phyloP scores from a whole-genome alignment of 208 protist species.

The Crithidia acanthocephali region DNA sequence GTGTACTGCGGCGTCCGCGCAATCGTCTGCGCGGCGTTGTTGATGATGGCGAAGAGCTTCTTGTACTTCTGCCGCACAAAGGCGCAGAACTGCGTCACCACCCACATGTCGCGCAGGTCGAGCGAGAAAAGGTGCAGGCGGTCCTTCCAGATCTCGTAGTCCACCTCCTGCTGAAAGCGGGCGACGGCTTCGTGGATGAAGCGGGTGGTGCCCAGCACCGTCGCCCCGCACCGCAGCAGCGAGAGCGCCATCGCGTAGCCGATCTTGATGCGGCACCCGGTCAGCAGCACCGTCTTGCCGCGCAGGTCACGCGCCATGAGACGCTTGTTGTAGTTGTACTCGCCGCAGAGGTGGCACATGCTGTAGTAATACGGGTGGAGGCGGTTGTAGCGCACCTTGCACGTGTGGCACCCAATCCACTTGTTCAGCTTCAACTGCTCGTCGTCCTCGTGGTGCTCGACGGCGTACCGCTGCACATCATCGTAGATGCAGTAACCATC shows the following conservation, averaged over 20 bases:
- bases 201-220: conserved; percentile 89
- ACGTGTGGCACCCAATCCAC: conserved; percentile 84
- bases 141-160: conserved; percentile 91
- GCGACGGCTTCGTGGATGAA: conserved; percentile 91
- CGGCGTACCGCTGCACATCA: conserved; percentile 72
- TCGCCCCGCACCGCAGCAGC: conserved; percentile 83
- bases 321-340: conserved; percentile 96
- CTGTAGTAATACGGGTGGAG: conserved; percentile 98
- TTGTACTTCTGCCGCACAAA: conserved; percentile 68
- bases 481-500: conserved; percentile 79
- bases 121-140: conserved; percentile 95
- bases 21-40: conserved; percentile 98
- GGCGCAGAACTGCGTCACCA: conserved; percentile 94
- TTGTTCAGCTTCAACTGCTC: conserved; percentile 51
- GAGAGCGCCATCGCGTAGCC: conserved; percentile 93
- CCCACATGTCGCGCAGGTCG: conserved; percentile 94
- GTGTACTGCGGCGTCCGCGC: conserved; percentile 94
- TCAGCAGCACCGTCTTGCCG: conserved; percentile 94
- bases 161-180: conserved; percentile 83
- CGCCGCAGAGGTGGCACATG: conserved; percentile 95
- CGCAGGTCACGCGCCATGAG: conserved; percentile 89
- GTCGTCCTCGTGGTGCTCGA: conserved; percentile 45
- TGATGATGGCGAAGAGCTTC: conserved; percentile 95
- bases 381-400: conserved; percentile 82
- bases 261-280: conserved; percentile 94